Evolutionary conservation across 78 protist species (phyloP).

Genomic region (Dictyostelium capitatum): DNA sequence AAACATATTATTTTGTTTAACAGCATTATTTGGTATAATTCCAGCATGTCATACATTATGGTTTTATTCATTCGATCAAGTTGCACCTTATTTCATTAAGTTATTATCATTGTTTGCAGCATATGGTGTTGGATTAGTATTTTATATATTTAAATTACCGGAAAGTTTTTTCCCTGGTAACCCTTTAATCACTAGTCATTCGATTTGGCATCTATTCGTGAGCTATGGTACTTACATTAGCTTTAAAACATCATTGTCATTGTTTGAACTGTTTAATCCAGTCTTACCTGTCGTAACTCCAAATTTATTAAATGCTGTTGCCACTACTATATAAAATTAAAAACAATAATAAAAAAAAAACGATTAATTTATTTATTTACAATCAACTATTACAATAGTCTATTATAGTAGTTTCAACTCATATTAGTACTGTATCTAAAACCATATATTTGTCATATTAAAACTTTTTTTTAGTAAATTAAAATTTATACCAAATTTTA

Average conservation of each 20-base stretch:
- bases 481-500: too few species aligned
- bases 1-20: constrained; percentile 16
- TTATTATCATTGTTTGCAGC: constrained; percentile 12
- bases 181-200: constrained; percentile 17
- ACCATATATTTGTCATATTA: too few species aligned
- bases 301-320: too few species aligned
- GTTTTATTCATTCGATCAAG: neutral
- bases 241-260: constrained; percentile 9
- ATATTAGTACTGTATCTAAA: too few species aligned
- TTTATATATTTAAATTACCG: constrained; percentile 31
- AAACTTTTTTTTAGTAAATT: too few species aligned
- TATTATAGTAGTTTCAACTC: too few species aligned
- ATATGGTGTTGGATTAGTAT: constrained; percentile 28
- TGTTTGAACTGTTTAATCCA: too few species aligned
- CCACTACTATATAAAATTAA: too few species aligned
- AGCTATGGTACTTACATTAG: constrained; percentile 19
- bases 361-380: too few species aligned
- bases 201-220: constrained; percentile 59
- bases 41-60: constrained; percentile 20
- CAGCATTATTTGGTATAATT: constrained; percentile 53
- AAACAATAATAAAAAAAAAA: too few species aligned
- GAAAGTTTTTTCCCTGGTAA: constrained; percentile 55
- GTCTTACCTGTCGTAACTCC: too few species aligned
- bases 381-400: too few species aligned
- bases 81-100: neutral